A percentile compares a stretch with the other conserved stretches of the same genome.
These are phyloP conservation scores for Aspergillus panamensis DNA, from an alignment of 495 filamentous ascomycete species.

Conservation along the genomic window DNA sequence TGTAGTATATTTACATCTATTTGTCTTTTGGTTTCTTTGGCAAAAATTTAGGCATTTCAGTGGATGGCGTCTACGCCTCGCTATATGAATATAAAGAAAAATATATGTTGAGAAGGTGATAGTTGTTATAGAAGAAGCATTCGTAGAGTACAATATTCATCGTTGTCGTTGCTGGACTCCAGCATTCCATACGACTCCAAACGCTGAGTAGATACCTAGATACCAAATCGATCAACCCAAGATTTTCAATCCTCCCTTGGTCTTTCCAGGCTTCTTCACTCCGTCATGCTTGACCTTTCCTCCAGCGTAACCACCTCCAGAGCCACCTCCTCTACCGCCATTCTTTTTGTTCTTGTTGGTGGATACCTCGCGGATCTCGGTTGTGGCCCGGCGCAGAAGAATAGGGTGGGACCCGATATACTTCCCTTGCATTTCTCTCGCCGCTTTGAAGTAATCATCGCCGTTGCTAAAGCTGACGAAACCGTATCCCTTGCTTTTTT, in stretches of 20 bases:
- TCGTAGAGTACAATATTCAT: not conserved
- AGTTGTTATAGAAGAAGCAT: no score
- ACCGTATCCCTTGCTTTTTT: slow-evolving; percentile 91
- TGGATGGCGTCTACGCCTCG: no score
- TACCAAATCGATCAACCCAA: slow-evolving; percentile 54
- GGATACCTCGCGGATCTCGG: slow-evolving; percentile 74
- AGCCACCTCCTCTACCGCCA: slow-evolving; percentile 37
- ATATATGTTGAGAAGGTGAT: no score
- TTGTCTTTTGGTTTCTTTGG: not conserved
- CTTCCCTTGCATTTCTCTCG: slow-evolving; percentile 97
- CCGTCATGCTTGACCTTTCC: slow-evolving; percentile 57
- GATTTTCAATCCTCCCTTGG: slow-evolving; percentile 72
- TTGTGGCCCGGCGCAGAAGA: slow-evolving; percentile 77
- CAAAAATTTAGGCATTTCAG: not conserved
- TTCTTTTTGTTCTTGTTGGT: slow-evolving; percentile 47
- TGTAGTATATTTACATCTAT: not conserved
- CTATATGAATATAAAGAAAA: no score
- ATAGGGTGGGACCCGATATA: slow-evolving; percentile 98
- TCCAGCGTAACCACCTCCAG: slow-evolving; percentile 28
- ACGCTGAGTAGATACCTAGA: not conserved
- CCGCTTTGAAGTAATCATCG: slow-evolving; percentile 92
- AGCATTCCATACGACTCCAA: not conserved
- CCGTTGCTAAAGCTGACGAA: slow-evolving; percentile 95
- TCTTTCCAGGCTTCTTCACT: slow-evolving; percentile 76
- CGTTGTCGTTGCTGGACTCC: not conserved